Percentiles rank a stretch among this genome's conserved stretches.
These are phyloP conservation scores for Cryphonectria nitschkei DNA, from an alignment of 2,329 filamentous ascomycete species.

Conservation along the genomic window DNA sequence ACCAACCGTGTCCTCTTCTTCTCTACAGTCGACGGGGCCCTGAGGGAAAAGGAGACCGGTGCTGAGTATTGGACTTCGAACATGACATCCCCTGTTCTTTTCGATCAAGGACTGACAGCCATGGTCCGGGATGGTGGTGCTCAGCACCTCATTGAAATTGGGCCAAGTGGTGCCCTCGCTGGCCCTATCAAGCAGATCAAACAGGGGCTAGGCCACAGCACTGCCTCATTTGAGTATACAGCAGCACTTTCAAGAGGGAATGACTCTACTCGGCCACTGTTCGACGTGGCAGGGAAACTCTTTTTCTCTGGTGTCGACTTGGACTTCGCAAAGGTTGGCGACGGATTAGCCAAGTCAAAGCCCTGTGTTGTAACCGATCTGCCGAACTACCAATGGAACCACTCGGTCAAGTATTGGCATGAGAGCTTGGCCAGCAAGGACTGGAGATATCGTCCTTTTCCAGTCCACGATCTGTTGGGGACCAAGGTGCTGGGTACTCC, in stretches of 20 bases:
- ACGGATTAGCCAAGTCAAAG: not conserved
- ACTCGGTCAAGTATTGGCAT: conserved; percentile 25
- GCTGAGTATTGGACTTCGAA: conserved; percentile 36
- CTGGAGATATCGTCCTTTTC: conserved; percentile 14
- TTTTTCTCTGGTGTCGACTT: conserved; percentile 28
- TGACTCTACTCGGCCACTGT: conserved; percentile 29
- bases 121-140: conserved; percentile 26
- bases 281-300: conserved; percentile 33
- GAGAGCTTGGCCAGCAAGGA: conserved; percentile 10
- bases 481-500: conserved; percentile 17
- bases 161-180: conserved; percentile 31
- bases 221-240: conserved; percentile 25
- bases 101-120: conserved; percentile 28
- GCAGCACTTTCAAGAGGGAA: conserved; percentile 18
- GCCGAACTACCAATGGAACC: conserved; percentile 36
- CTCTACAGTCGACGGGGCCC: conserved; percentile 29
- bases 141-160: conserved; percentile 35
- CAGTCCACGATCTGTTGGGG: conserved; percentile 20
- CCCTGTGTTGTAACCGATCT: conserved; percentile 29
- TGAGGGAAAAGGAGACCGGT: conserved; percentile 7
- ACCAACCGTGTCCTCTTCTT: conserved; percentile 25
- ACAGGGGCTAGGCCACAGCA: not conserved
- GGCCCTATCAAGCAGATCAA: conserved; percentile 34
- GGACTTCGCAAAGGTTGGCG: conserved; percentile 9
- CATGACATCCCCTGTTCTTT: conserved; percentile 36